Percentiles rank a stretch among this genome's conserved stretches.
phyloP scores from a whole-genome alignment of 2,329 filamentous ascomycete genomes.

The Cytospora chrysosperma region DNA sequence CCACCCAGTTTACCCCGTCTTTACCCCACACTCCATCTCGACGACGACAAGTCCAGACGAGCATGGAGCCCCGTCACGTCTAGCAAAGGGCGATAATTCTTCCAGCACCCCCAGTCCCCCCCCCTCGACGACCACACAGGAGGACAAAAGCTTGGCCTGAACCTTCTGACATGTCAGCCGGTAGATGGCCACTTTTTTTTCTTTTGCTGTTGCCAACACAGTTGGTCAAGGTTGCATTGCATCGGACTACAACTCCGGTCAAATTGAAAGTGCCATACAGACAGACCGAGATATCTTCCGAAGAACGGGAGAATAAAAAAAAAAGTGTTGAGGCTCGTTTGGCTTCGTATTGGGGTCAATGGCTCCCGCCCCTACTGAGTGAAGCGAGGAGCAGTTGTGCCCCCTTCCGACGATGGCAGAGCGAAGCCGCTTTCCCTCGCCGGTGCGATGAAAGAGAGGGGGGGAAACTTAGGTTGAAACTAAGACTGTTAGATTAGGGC shows the following conservation, averaged over 20 bases:
- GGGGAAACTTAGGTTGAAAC: not conserved
- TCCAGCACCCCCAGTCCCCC: not conserved
- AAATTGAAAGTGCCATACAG: not conserved
- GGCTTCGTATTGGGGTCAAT: not conserved
- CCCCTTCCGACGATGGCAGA: not conserved
- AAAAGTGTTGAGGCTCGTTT: not conserved
- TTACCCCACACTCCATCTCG: conserved; percentile 18
- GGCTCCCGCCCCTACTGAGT: not conserved
- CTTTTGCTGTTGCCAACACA: not conserved
- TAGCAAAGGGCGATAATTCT: too few relatives aligned
- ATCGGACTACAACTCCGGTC: not conserved
- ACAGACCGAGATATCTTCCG: not conserved
- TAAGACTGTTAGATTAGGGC: not conserved
- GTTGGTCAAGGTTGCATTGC: conserved; percentile 20
- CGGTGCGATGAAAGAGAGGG: not conserved
- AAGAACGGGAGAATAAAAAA: too few relatives aligned
- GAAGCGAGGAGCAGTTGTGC: not conserved
- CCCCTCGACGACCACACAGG: not conserved
- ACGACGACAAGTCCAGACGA: conserved; percentile 10
- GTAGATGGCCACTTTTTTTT: too few relatives aligned
- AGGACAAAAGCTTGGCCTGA: not conserved
- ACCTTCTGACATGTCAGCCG: conserved; percentile 1
- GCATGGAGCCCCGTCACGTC: not conserved
- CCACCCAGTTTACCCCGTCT: conserved; percentile 12
- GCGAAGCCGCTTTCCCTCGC: not conserved